These are phyloP conservation scores for Fusarium chaquense DNA, from an alignment of 2,329 filamentous ascomycete species.

Conservation along the genomic window DNA sequence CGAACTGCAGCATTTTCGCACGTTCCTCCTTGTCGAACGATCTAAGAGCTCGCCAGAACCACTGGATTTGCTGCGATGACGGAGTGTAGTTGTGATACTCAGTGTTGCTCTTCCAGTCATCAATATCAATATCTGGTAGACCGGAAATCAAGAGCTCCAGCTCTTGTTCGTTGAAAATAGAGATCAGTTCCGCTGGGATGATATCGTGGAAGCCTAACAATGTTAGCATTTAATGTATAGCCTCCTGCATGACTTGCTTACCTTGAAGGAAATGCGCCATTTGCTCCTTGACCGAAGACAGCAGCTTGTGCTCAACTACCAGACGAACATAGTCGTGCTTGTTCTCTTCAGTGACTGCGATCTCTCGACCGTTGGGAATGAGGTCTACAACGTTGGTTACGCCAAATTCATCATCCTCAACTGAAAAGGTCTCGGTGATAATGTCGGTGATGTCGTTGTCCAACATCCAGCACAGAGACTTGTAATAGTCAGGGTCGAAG, in stretches of 20 bases:
- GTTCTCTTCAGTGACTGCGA: slow-evolving; percentile 96
- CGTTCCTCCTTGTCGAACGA: slow-evolving; percentile 99
- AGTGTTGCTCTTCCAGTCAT: slow-evolving; percentile 99
- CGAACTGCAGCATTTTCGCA: slow-evolving; percentile 96
- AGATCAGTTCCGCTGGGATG: slow-evolving; percentile 91
- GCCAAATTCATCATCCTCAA: slow-evolving; percentile 94
- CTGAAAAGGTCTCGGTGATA: slow-evolving; percentile 94
- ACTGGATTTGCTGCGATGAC: slow-evolving; percentile 96
- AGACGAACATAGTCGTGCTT: slow-evolving; percentile 97
- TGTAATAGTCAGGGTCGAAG: slow-evolving; percentile 98
- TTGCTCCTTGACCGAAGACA: slow-evolving; percentile 92
- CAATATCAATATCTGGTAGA: slow-evolving; percentile 95
- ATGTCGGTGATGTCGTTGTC: slow-evolving; percentile 99
- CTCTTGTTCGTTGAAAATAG: slow-evolving; percentile 99
- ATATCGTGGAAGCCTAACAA: slow-evolving; percentile 91
- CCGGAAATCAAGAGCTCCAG: slow-evolving; percentile 96
- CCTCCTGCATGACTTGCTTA: slow-evolving; percentile 53
- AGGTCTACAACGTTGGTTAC: slow-evolving; percentile 89
- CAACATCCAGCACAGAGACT: slow-evolving; percentile 97
- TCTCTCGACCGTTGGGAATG: slow-evolving; percentile 86
- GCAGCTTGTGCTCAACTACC: slow-evolving; percentile 92
- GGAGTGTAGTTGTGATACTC: slow-evolving; percentile 98
- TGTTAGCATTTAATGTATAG: slow-evolving; percentile 12
- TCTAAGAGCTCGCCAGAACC: slow-evolving; percentile 98
- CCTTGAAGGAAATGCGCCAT: slow-evolving; percentile 92